These are phyloP conservation scores for Creolimax fragrantissima DNA, from an alignment of 78 protist genomes.

Conservation along the genomic window DNA sequence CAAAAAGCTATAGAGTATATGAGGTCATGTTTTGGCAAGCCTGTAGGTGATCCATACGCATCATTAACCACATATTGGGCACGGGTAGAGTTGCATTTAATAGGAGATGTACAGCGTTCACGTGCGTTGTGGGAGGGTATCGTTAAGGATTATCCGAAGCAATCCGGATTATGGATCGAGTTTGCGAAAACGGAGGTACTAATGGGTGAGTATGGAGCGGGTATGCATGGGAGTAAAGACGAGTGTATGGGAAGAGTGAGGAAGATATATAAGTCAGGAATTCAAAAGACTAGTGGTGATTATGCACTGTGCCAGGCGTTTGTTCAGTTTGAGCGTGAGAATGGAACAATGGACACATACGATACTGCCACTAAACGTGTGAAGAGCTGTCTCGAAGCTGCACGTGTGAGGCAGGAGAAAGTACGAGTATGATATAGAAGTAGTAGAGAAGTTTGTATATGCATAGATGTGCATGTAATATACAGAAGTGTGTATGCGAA, in stretches of 20 bases:
- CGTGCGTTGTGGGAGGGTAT: background rate
- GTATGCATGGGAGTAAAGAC: background rate
- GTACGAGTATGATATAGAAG: no score
- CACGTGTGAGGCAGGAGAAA: background rate
- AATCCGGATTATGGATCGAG: background rate
- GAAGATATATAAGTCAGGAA: background rate
- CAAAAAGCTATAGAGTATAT: background rate
- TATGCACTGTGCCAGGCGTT: background rate
- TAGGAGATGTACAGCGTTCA: background rate
- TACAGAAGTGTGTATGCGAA: no score
- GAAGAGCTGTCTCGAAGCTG: background rate
- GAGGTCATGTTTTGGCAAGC: background rate
- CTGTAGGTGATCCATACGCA: background rate
- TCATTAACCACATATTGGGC: background rate
- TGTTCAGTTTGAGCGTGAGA: background rate
- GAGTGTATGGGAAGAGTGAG: background rate
- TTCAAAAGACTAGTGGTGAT: background rate
- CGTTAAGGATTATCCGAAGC: background rate
- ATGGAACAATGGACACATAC: background rate
- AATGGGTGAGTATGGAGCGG: background rate
- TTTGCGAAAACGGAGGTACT: background rate
- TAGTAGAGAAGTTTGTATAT: no score
- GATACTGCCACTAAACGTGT: background rate
- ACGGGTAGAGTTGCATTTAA: background rate
- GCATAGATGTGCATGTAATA: no score